Evolutionary conservation across 2,329 filamentous ascomycete genomes (phyloP), one percentile per base, ranked within the genome.

Genomic region (Beauveria pseudobassiana): DNA sequence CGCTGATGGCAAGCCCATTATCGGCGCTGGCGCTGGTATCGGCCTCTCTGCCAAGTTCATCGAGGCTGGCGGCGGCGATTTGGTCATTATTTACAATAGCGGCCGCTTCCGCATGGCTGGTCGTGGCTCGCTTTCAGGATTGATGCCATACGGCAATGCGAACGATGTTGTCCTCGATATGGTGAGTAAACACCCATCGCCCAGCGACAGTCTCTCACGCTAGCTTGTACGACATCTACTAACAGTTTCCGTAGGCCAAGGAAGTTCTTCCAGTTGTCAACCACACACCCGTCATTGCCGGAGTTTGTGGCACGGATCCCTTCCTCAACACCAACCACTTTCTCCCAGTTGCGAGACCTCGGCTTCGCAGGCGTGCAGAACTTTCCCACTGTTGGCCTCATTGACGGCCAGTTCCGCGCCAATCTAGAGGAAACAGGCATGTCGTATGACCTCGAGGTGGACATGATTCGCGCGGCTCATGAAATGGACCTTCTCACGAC

Each of bases 41-140:
- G 87, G 87, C 0, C 79, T 90, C 3, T 87, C 86, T 2, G 87
- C 87, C 63, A 90, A 90, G 67, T 87, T 82, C 67, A 82, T 89
- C 65, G 87, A 90, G 71, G 79, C 80, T 51, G 87, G 87, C 43
- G 86, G 87, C 63, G 84, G 82, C 16, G 87, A 90, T 67, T 75
- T 90, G 48, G 88, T 90, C 68, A 84, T 89, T 64, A 81, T 90
- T 67, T 90, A 90, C 77, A 90, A 90, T 72, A 87, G 83, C 43
- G 87, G 87, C 0, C 81, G 87, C 4, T 90, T 87, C 70, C 83
- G 87, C 10, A 90, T 91, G 88, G 87, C 87, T 0, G 87, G 88
- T 0, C 77, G 84, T 48, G 87, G 87, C 0, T 89, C 86, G 0
- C 73, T 90, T 12, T 87, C 87, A 0, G 87, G 87, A 0, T 72